Evolutionary conservation across 441 rosid genomes (phyloP), one percentile per base, ranked within the genome.

Genomic region (Euphorbia celastroides): DNA sequence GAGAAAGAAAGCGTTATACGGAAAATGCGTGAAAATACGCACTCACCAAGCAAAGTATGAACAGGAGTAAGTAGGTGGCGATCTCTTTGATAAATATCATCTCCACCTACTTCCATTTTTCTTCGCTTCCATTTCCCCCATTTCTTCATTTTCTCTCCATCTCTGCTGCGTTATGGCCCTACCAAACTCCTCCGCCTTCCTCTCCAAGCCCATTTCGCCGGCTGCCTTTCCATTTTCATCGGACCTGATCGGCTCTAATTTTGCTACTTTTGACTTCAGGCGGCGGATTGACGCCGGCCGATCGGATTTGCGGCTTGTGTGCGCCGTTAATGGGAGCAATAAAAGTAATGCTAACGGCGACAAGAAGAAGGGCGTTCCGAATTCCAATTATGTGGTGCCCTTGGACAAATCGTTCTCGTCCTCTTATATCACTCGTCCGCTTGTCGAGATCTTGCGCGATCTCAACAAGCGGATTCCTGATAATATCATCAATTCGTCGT

Each of bases 391-490:
- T 48, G 98, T 93, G 55, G 97, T 93, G 64, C 97, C 97, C 62
- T 64, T 93, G 73, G 93, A 89, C 69, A 87, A 87, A 67, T 76
- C 91, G 0, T 78, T 80, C 70, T 79, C 89, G 5, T 75, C 88
- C 48, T 72, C 89, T 0, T 75, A 81, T 12, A 85, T 93, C 71
- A 90, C 88, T 51, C 87, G 98, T 23, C 98, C 98, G 59, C 83
- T 93, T 25, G 86, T 78, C 28, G 98, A 93, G 88, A 93, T 93
- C 84, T 83, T 93, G 63, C 93, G 98, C 6, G 98, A 93, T 68
- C 96, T 93, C 75, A 93, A 93, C 73, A 89, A 89, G 83, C 82
- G 88, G 79, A 86, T 93, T 69, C 95, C 98, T 51, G 96, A 90
- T 27, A 90, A 90, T 71, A 86, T 89, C 75, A 81, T 89, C 66